These are phyloP conservation scores for Solanum bulbocastanum DNA, from an alignment of 257 asterid genomes.

Conservation along the genomic window DNA sequence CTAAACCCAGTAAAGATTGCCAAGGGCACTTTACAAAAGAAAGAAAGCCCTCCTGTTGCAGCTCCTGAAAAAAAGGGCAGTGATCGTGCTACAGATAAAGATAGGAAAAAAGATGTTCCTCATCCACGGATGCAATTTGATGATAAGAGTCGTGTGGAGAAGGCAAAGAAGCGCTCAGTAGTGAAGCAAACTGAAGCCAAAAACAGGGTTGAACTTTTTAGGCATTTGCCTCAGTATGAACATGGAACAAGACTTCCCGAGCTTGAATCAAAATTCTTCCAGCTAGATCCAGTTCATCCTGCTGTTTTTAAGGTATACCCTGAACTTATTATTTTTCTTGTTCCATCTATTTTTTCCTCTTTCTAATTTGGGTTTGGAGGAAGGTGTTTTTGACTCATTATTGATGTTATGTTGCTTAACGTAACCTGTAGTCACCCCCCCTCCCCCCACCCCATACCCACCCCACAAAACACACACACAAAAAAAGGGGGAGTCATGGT, in stretches of 20 bases:
- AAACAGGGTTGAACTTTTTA: conserved; percentile 84
- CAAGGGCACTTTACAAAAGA: conserved; percentile 49
- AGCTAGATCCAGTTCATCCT: conserved; percentile 70
- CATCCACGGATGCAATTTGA: conserved; percentile 99
- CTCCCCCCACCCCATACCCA: too few relatives aligned
- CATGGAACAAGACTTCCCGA: conserved; percentile 65
- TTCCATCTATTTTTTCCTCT: neutral
- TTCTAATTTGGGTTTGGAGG: neutral
- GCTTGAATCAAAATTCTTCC: conserved; percentile 68
- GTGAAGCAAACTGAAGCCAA: conserved; percentile 82
- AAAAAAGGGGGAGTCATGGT: neutral
- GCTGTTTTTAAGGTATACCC: conserved; percentile 62
- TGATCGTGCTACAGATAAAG: conserved; percentile 74
- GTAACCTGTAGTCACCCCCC: neutral
- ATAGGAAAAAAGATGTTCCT: conserved; percentile 88
- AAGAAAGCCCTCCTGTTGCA: conserved; percentile 53
- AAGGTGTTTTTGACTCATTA: neutral
- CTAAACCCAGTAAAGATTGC: conserved; percentile 40
- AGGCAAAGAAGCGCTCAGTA: conserved; percentile 86
- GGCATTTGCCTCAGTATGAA: conserved; percentile 95
- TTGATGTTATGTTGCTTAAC: neutral
- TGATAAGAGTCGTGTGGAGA: conserved; percentile 75
- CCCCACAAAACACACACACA: neutral
- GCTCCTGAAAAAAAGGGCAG: conserved; percentile 52
- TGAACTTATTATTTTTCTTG: neutral